Conservation (phyloP, 768 basidiomycete genomes). For the Collybiopsis luxurians region DNA sequence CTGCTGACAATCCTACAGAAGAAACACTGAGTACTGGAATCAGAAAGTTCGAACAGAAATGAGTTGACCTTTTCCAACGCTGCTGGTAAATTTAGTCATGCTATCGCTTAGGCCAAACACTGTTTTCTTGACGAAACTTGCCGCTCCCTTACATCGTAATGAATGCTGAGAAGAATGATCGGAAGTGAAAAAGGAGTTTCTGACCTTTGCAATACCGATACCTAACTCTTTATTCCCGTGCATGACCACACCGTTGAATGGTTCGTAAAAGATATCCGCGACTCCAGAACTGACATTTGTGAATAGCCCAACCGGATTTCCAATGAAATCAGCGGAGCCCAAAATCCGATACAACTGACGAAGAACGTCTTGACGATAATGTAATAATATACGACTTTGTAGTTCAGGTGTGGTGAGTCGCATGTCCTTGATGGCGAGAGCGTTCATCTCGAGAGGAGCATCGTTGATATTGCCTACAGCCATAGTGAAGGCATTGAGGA, state of each 20-base stretch:
- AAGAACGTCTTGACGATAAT: constrained; percentile 91
- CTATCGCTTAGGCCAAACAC: constrained; percentile 96
- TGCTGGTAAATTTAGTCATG: constrained; percentile 97
- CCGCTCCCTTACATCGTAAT: constrained; percentile 71
- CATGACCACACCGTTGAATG: constrained; percentile 94
- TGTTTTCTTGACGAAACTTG: constrained; percentile 98
- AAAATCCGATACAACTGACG: constrained; percentile 95
- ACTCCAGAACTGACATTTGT: constrained; percentile 98
- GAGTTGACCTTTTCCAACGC: constrained; percentile 86
- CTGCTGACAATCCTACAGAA: constrained; percentile 81
- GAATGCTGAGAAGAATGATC: not conserved
- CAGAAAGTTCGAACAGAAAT: not conserved
- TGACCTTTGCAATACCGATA: constrained; percentile 89
- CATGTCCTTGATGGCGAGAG: constrained; percentile 92
- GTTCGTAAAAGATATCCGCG: constrained; percentile 92
- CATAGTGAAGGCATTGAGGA: constrained; percentile 95
- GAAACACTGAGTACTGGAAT: not conserved
- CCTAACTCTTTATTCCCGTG: constrained; percentile 94
- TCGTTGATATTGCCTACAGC: constrained; percentile 96
- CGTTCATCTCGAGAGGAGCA: constrained; percentile 91
- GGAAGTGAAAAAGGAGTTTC: not conserved
- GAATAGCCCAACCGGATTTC: constrained; percentile 95
- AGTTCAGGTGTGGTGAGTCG: constrained; percentile 83
- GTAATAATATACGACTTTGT: constrained; percentile 79
- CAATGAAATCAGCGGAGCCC: constrained; percentile 97